Evolutionary conservation across 495 filamentous ascomycete genomes (phyloP), one percentile per base, ranked within the genome.

Genomic region (Chaetomium tenue): DNA sequence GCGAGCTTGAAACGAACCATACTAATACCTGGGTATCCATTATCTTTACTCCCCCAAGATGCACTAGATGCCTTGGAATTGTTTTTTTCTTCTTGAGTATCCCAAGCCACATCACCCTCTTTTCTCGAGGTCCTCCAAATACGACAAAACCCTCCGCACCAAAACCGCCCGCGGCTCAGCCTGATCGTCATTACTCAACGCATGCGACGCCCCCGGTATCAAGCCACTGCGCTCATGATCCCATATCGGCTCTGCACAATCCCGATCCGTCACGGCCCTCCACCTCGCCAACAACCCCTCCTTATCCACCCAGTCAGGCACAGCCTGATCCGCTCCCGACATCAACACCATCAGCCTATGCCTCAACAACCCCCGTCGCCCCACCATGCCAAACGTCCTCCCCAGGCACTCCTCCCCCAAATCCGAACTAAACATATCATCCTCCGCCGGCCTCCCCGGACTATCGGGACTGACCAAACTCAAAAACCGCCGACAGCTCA

Each of bases 381-480:
- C 78, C 39, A 91, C 74, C 60, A 57, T 72, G 2, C 90, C 91
- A 79, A 92, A 92, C 7, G 83, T 89, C 64, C 78, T 70, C 53
- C 65, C 58, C 60, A 91, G 73, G 53, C 82, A 72, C 67, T 82
- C 73, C 40, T 88, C 84, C 7, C 68, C 73, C 59, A 92, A 72
- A 73, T 93, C 91, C 9, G 86, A 88, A 66, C 85, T 88, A 74
- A 93, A 94, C 62, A 87, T 83, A 73, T 94, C 91, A 75, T 94
- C 91, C 46, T 85, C 84, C 13, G 87, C 83, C 6, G 78, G 81
- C 33, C 63, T 56, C 8, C 61, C 74, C 69, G 65, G 80, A 72
- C 30, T 83, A 75, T 82, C 81, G 1, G 83, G 85, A 57, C 82
- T 84, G 7, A 80, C 81, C 22, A 93, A 78, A 61, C 82, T 84